Percentiles rank a stretch among this genome's conserved stretches.
phyloP scores from a whole-genome alignment of 192 early-diverging fungal species.

The Mortierella alpina region DNA sequence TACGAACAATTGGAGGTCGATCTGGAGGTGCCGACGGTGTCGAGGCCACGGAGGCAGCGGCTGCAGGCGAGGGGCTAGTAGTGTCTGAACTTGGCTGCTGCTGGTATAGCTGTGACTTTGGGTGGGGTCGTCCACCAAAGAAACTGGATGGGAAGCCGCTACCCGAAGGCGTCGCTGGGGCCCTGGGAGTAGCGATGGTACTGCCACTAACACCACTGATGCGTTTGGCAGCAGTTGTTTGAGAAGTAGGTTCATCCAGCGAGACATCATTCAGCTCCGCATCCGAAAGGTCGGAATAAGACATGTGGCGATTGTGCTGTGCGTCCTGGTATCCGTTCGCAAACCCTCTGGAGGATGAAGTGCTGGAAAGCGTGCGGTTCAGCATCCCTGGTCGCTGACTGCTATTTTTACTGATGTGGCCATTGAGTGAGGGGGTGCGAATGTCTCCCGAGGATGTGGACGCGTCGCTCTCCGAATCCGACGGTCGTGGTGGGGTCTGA shows the following conservation, averaged over 20 bases:
- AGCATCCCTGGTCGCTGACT: slow-evolving; percentile 9
- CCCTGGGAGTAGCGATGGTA: slow-evolving; percentile 16
- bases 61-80: slow-evolving; percentile 1
- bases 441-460: slow-evolving; percentile 13
- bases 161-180: slow-evolving; percentile 13
- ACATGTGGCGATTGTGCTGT: slow-evolving; percentile 10
- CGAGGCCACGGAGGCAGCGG: background rate
- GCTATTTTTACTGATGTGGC: background rate
- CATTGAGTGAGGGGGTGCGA: slow-evolving; percentile 10
- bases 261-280: slow-evolving; percentile 42
- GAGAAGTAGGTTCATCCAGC: slow-evolving; percentile 30
- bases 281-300: slow-evolving; percentile 30
- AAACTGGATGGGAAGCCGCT: slow-evolving; percentile 50
- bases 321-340: slow-evolving; percentile 3
- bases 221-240: slow-evolving; percentile 5
- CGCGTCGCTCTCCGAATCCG: slow-evolving; percentile 32
- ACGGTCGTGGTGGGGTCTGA: background rate
- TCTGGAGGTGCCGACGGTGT: background rate
- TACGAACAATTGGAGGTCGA: background rate
- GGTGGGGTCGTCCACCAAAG: slow-evolving; percentile 44
- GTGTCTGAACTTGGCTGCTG: slow-evolving; percentile 14
- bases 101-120: slow-evolving; percentile 38
- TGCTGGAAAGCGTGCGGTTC: slow-evolving; percentile 15
- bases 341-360: slow-evolving; percentile 18
- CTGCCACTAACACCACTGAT: slow-evolving; percentile 5